Conservation (phyloP, 2,329 filamentous ascomycete species). For the Talaromyces verruculosus region DNA sequence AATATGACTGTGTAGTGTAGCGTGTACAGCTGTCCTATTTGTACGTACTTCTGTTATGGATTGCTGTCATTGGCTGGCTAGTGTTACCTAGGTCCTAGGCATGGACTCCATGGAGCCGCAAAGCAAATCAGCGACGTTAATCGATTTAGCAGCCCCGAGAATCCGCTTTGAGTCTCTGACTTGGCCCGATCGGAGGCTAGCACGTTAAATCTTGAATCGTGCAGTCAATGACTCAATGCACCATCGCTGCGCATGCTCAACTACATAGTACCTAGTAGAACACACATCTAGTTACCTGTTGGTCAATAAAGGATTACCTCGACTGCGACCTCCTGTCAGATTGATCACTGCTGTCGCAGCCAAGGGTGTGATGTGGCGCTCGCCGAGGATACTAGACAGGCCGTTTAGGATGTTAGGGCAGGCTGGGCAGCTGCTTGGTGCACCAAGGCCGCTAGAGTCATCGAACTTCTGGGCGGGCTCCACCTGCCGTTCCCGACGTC, state of each 20-base stretch:
- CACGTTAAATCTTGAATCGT: background rate
- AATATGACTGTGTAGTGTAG: background rate
- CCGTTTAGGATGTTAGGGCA: slow-evolving; percentile 3
- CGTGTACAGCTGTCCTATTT: background rate
- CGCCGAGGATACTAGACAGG: background rate
- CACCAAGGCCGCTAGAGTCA: background rate
- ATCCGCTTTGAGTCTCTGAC: background rate
- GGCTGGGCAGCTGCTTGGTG: background rate
- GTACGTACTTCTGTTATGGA: background rate
- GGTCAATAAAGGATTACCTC: background rate
- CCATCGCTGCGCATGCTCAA: no score
- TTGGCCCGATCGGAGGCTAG: background rate
- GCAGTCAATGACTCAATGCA: background rate
- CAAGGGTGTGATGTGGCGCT: slow-evolving; percentile 13
- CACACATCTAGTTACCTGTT: background rate
- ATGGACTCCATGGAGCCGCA: background rate
- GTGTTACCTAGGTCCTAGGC: background rate
- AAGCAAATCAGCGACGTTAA: background rate
- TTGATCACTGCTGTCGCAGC: background rate
- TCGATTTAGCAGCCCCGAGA: background rate
- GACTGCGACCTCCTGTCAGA: background rate
- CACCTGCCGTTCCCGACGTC: no score
- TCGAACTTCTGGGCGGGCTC: slow-evolving; percentile 3
- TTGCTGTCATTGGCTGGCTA: background rate
- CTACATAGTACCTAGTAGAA: no score